phyloP scores from a whole-genome alignment of 1,139 yeast genomes.

The Saccharomyces uvarum region DNA sequence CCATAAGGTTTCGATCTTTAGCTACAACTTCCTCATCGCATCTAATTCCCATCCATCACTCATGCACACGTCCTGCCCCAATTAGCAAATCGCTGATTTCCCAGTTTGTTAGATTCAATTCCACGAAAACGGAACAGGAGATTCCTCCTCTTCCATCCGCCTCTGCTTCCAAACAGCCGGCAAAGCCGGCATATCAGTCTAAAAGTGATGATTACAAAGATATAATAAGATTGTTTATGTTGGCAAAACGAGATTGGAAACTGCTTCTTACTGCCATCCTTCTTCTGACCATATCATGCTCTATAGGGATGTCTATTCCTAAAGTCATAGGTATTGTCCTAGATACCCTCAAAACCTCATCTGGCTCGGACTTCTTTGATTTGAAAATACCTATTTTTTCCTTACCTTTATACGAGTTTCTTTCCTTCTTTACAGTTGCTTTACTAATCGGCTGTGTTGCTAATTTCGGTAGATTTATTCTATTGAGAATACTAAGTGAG shows the following conservation, averaged over 20 bases:
- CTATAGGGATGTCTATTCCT: slow-evolving; percentile 69
- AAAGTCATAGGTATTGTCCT: slow-evolving; percentile 72
- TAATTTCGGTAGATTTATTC: slow-evolving; percentile 70
- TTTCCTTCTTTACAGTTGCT: slow-evolving; percentile 44
- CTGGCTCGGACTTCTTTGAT: slow-evolving; percentile 26
- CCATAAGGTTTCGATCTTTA: not conserved
- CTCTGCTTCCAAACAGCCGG: not conserved
- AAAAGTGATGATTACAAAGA: slow-evolving; percentile 38
- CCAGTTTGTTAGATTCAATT: not conserved
- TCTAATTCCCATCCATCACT: not conserved
- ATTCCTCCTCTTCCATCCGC: not conserved
- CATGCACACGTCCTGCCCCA: not conserved
- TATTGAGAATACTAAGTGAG: slow-evolving; percentile 75
- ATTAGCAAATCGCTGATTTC: not conserved
- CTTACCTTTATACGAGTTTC: slow-evolving; percentile 41
- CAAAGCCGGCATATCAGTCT: not conserved
- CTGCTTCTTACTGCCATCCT: slow-evolving; percentile 52
- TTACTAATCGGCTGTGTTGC: slow-evolving; percentile 66
- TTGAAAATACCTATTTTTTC: slow-evolving; percentile 40
- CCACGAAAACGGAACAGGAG: not conserved
- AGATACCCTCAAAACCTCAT: slow-evolving; percentile 47
- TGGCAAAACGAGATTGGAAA: slow-evolving; percentile 46
- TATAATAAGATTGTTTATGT: slow-evolving; percentile 40
- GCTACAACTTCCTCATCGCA: not conserved
- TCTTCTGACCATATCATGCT: slow-evolving; percentile 52